Evolutionary conservation across 345 rosid species (phyloP).

Genomic region (Firmiana major): DNA sequence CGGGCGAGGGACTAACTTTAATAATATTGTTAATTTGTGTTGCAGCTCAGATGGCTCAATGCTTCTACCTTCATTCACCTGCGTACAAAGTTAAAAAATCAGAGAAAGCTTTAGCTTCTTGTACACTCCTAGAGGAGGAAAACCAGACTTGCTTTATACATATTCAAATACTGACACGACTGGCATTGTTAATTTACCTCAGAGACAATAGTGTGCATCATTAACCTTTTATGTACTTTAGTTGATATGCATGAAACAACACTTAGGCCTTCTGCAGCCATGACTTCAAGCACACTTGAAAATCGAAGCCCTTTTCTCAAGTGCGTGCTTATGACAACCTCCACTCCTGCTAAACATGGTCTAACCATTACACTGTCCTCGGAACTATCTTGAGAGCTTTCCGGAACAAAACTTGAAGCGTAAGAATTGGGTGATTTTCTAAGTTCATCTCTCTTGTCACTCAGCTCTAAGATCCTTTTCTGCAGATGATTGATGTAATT

Average conservation of each 20-base stretch:
- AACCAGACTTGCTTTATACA: not conserved
- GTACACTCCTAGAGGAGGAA: too few species aligned
- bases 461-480: constrained; percentile 26
- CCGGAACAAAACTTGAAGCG: not conserved
- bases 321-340: constrained; percentile 28
- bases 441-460: constrained; percentile 35
- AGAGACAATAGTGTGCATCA: constrained; percentile 29
- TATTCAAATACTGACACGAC: not conserved
- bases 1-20: not conserved
- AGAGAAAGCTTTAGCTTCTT: not conserved
- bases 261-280: constrained; percentile 28
- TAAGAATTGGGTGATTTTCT: constrained; percentile 11
- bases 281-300: constrained; percentile 28
- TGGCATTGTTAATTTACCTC: constrained; percentile 26
- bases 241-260: constrained; percentile 34
- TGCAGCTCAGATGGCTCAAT: constrained; percentile 21
- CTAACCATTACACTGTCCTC: constrained; percentile 23
- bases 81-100: not conserved
- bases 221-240: constrained; percentile 26
- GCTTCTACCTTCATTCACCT: constrained; percentile 24
- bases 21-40: constrained; percentile 23
- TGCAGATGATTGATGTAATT: constrained; percentile 37
- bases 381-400: constrained; percentile 10
- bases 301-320: constrained; percentile 24
- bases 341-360: constrained; percentile 34